Evolutionary conservation across 2,329 filamentous ascomycete genomes (phyloP).

Genomic region (Fusarium marasasianum): DNA sequence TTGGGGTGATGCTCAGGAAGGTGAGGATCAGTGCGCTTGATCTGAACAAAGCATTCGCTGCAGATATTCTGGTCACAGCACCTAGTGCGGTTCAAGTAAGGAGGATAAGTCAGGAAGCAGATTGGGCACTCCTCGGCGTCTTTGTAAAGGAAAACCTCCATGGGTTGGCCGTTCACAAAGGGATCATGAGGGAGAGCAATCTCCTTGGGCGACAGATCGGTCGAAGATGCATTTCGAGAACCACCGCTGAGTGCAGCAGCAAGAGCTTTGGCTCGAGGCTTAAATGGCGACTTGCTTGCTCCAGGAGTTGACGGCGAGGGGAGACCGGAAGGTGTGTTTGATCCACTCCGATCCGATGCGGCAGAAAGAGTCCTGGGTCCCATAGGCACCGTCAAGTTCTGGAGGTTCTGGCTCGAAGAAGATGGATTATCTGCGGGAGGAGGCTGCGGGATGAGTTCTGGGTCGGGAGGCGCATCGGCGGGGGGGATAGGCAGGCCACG

Average conservation of each 20-base stretch:
- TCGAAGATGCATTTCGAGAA: constrained; percentile 77
- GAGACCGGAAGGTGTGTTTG: constrained; percentile 65
- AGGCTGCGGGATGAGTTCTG: constrained; percentile 64
- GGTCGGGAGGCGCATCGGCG: constrained; percentile 82
- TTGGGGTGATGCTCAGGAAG: constrained; percentile 80
- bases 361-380: constrained; percentile 79
- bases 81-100: constrained; percentile 90
- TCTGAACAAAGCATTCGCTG: constrained; percentile 98
- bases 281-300: constrained; percentile 66
- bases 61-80: constrained; percentile 98
- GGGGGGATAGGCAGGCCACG: constrained; percentile 85
- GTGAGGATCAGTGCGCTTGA: constrained; percentile 92
- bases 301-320: constrained; percentile 58
- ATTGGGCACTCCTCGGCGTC: constrained; percentile 91
- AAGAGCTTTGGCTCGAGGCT: constrained; percentile 87
- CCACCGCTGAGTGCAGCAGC: constrained; percentile 79
- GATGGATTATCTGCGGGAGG: constrained; percentile 58
- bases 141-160: constrained; percentile 95
- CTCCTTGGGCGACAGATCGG: constrained; percentile 80
- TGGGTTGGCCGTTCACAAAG: constrained; percentile 90
- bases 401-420: constrained; percentile 65
- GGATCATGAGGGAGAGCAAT: constrained; percentile 82
- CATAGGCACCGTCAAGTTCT: constrained; percentile 82
- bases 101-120: constrained; percentile 95
- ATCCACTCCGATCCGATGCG: constrained; percentile 75